Conservation (phyloP, 2,329 filamentous ascomycete genomes). For the Epichloe bromicola region DNA sequence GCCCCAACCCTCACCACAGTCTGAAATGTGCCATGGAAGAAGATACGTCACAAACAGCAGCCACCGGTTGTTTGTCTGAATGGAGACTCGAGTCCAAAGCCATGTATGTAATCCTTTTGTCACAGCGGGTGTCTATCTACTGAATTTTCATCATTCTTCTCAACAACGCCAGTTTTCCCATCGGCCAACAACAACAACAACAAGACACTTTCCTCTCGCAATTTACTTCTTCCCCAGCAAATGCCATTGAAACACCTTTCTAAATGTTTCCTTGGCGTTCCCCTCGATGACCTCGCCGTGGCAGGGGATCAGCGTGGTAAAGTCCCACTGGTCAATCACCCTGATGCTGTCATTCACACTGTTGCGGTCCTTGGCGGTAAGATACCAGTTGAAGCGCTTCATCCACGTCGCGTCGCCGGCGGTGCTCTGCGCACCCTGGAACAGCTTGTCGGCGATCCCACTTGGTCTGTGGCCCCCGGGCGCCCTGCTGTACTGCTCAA, state of each 20-base stretch:
- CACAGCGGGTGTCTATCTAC: no score
- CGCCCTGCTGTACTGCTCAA: conserved; percentile 72
- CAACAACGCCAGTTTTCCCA: no score
- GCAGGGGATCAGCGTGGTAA: conserved; percentile 75
- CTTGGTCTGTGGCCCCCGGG: conserved; percentile 23
- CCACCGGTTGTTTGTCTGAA: no score
- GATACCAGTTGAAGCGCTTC: conserved; percentile 75
- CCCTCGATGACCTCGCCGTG: conserved; percentile 82
- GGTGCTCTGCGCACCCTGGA: conserved; percentile 45
- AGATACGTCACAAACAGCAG: neutral
- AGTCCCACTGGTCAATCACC: conserved; percentile 69
- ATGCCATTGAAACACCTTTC: conserved; percentile 75
- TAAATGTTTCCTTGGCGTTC: conserved; percentile 60
- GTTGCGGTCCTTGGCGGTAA: conserved; percentile 45
- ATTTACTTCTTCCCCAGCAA: conserved; percentile 29
- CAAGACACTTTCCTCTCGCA: neutral
- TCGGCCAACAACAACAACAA: neutral
- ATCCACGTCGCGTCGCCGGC: conserved; percentile 56
- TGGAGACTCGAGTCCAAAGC: no score
- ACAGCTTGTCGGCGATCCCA: conserved; percentile 29
- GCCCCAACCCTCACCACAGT: no score
- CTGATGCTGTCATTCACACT: conserved; percentile 58
- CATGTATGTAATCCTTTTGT: no score
- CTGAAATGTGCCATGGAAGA: no score
- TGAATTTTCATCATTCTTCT: no score